Base-by-base conservation (phyloP, 1,139 yeast genomes). In the Geotrichum histeridarum region DNA sequence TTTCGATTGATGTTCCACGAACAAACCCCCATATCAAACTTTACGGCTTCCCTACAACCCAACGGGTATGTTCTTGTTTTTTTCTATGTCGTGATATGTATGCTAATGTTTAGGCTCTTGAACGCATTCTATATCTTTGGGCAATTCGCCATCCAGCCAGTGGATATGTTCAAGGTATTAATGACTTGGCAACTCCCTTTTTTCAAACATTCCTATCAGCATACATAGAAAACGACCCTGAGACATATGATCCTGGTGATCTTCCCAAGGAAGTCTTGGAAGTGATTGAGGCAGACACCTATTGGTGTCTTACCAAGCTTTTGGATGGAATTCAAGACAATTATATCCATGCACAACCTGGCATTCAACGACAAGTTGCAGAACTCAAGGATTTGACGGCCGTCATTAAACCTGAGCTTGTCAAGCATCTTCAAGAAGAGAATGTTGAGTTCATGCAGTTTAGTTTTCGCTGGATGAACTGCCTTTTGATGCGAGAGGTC, bases 81-180 rank as follows among this genome's bases (percentile, higher is more conserved):
- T 30, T 18, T n/a, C 22, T n/a, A 8, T 27, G 27, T 9, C 8
- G n/a, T 30, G n/a, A 39, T 18, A 33, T n/a, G 52, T 54, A 56
- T 79, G 12, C 46, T 46, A 37, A 35, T 35, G 8, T 12, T 22
- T 33, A 46, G 49, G 54, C 95, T 12, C 74, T 93, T 58, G 89
- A 93, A 60, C 82, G 86, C 60, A 83, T 94, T 15, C 72, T 93
- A 51, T 94, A 89, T 64, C 74, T 93, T 36, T 93, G 99, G 99
- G 96, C 99, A 0, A 84, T 93, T 18, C 79, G 99, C 59, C 99
- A 94, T 67, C 99, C 99, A 0, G 97, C 98, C 3, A 84, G 94
- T 66, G 99, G 99, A 3, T 93, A 93, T 69, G 99, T 93, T n/a
- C 99, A 93, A 71, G 99, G 99, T 31, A 94, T 93, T 55, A 93